Conservation (phyloP, 352 stramenopile genomes). For the Globisporangium paddicum region DNA sequence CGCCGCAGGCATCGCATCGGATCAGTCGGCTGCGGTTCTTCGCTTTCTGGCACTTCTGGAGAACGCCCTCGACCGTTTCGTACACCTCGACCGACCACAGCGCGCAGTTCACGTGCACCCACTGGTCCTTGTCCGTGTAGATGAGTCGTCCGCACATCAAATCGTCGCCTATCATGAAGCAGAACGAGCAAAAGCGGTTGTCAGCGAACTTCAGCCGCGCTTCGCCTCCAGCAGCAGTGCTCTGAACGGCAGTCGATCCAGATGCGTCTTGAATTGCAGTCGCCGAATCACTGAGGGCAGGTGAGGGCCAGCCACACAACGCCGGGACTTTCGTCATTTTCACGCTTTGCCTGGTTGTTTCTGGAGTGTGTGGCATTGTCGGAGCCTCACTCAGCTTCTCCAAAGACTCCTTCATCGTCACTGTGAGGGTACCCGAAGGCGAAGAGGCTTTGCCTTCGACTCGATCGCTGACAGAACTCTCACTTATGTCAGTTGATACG, state of each 20-base stretch:
- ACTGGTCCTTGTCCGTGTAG: constrained; percentile 79
- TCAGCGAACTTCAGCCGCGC: constrained; percentile 35
- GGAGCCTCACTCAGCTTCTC: not conserved
- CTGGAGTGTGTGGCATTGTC: not conserved
- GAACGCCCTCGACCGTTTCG: constrained; percentile 60
- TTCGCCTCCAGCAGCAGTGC: not conserved
- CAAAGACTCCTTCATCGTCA: not conserved
- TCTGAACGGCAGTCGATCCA: not conserved
- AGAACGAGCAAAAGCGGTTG: constrained; percentile 72
- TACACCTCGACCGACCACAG: constrained; percentile 93
- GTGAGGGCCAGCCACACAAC: constrained; percentile 34
- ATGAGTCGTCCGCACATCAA: constrained; percentile 69
- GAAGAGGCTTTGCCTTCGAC: not conserved
- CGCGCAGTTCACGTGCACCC: constrained; percentile 91
- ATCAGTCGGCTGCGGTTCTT: constrained; percentile 83
- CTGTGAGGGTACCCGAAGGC: not conserved
- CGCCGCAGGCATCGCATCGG: constrained; percentile 88
- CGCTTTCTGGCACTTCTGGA: constrained; percentile 88
- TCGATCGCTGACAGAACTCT: not conserved
- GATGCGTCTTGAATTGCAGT: not conserved
- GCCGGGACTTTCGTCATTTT: constrained; percentile 39
- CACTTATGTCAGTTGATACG: constrained; percentile 20
- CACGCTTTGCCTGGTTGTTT: not conserved
- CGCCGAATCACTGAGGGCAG: not conserved
- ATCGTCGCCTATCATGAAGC: constrained; percentile 78